Evolutionary conservation across 2,329 filamentous ascomycete genomes (phyloP), one percentile per base, ranked within the genome.

Genomic region (Paraconiothyrium brasiliense): DNA sequence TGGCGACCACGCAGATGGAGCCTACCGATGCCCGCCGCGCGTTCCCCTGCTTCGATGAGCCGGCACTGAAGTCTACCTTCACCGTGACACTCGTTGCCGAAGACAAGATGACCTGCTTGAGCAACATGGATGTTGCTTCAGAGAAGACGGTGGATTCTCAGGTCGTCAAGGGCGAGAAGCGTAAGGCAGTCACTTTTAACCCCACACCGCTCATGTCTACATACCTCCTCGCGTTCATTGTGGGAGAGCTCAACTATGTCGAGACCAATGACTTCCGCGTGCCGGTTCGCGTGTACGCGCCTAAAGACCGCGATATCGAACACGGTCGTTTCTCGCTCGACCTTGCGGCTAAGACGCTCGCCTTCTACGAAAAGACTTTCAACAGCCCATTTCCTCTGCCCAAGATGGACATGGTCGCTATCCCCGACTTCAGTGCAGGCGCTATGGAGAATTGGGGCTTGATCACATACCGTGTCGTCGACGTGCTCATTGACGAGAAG

Each of bases 391-490:
- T 95, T 76, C 93, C 93, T 7, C 83, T 97, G 46, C 93, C 93
- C 56, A 97, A 97, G 86, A 95, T 97, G 92, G 93, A 97, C 80
- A 95, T 97, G 90, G 90, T 97, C 70, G 94, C 94, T 48, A 94
- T 98, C 74, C 94, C 94, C 16, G 94, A 98, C 77, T 98, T 98
- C 77, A 93, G 93, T 54, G 93, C 93, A 52, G 94, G 94, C 65
- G 94, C 94, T 62, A 97, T 98, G 94, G 94, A 98, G 85, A 98
- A 98, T 79, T 98, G 94, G 94, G 94, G 94, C 76, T 84, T 98
- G 56, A 89, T 98, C 69, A 98, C 94, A 7, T 98, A 97, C 82
- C 91, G 94, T 67, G 92, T 97, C 24, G 94, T 97, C 37, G 93
- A 96, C 75, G 80, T 98, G 50, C 86, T 98, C 61, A 88, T 97